Conservation (phyloP, 1,139 yeast genomes). For the Pichia sp. region DNA sequence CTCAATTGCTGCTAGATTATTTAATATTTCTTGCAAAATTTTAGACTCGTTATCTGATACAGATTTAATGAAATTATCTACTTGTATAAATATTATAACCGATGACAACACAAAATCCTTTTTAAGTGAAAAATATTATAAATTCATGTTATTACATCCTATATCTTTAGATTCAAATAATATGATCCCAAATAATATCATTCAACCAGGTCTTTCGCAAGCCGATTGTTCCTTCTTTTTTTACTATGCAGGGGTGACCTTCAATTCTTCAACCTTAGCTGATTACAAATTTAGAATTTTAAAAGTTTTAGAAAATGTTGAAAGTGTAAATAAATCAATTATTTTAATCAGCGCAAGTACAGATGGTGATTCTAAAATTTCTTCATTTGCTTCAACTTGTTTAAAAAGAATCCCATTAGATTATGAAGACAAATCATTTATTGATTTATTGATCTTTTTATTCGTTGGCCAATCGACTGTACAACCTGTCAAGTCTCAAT, state of each 20-base stretch:
- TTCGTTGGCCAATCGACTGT: conserved; percentile 40
- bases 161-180: conserved; percentile 31
- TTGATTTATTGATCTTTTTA: conserved; percentile 40
- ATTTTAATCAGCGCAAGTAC: conserved; percentile 60
- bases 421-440: conserved; percentile 42
- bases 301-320: conserved; percentile 33
- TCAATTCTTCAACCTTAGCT: conserved; percentile 44
- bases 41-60: conserved; percentile 41
- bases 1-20: conserved; percentile 51
- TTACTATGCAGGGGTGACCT: conserved; percentile 58
- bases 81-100: conserved; percentile 31
- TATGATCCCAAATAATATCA: conserved; percentile 35
- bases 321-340: conserved; percentile 36
- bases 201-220: conserved; percentile 59
- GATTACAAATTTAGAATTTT: conserved; percentile 43
- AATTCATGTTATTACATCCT: conserved; percentile 54
- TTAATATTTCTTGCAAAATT: conserved; percentile 54
- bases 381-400: conserved; percentile 45
- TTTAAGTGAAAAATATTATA: conserved; percentile 43
- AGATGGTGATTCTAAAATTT: conserved; percentile 51
- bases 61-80: conserved; percentile 32
- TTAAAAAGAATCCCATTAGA: conserved; percentile 49
- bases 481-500: conserved; percentile 47
- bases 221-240: conserved; percentile 57
- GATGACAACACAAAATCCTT: conserved; percentile 36